Evolutionary conservation across 192 early-diverging fungal genomes (phyloP), one percentile per base, ranked within the genome.

Genomic region (Paraglomus occultum): DNA sequence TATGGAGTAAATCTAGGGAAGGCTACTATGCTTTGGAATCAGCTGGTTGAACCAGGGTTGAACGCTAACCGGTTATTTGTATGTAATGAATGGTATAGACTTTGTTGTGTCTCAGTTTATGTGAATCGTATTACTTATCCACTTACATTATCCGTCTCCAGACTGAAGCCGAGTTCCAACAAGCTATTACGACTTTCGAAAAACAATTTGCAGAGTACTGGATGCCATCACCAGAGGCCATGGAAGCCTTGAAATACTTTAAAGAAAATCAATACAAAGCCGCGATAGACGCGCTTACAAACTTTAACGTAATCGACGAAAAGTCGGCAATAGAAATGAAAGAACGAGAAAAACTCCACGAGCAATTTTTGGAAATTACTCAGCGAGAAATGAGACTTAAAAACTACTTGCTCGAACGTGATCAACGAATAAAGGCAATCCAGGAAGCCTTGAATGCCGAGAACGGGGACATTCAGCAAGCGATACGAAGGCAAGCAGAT

Each of bases 251-350:
- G 5, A 44, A 49, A 57, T 22, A 23, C 22, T 55, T 42, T 46
- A 57, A 55, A 57, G 42, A 51, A 3, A 9, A 45, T 15, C 43
- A 69, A 15, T 69, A 69, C 42, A 10, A 57, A 57, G 67, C 53
- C 7, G 17, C 50, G 4, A 55, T 57, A 17, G 22, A 44, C 10
- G 23, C 14, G 15, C 14, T 64, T 9, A 18, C 46, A 64, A 31
- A 14, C 14, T 15, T 48, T 4, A 47, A 47, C 46, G 39, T 48
- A 47, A 14, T 64, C 18, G 11, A 64, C 46, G 8, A 20, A 22
- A 31, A 18, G 38, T 12, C 20, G 3, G 62, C 62, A 4, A 31
- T 38, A 23, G 10, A 64, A 31, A 22, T 64, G 12, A 64, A 64
- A 64, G 17, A 9, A 48, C 22, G 31, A 22, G 45, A 64, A 64